These are phyloP conservation scores for Ogataea nonfermentans DNA, from an alignment of 805 yeast genomes.

Conservation along the genomic window DNA sequence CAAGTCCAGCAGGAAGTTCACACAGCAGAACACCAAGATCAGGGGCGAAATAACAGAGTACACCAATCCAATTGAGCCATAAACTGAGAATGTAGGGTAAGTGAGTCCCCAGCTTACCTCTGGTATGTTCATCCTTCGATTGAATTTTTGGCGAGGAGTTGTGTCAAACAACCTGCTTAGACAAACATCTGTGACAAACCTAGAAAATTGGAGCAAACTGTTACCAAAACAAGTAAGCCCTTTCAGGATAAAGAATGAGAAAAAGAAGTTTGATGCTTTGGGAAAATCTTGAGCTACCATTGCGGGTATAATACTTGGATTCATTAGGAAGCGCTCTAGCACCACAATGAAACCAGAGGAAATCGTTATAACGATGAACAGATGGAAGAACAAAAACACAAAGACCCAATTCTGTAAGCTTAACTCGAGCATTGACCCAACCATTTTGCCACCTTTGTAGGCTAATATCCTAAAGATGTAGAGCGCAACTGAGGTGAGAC, in stretches of 20 bases:
- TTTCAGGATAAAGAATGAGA: slow-evolving; percentile 69
- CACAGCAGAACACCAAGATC: slow-evolving; percentile 56
- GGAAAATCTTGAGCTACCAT: slow-evolving; percentile 78
- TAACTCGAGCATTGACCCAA: slow-evolving; percentile 63
- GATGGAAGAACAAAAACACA: slow-evolving; percentile 74
- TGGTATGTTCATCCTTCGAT: slow-evolving; percentile 43
- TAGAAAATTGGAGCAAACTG: slow-evolving; percentile 58
- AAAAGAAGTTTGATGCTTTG: slow-evolving; percentile 82
- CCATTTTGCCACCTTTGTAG: slow-evolving; percentile 53
- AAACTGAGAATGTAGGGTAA: slow-evolving; percentile 73
- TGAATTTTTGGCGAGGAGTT: slow-evolving; percentile 61
- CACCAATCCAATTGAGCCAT: slow-evolving; percentile 75
- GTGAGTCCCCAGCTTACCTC: slow-evolving; percentile 72
- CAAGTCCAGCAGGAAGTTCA: slow-evolving; percentile 56
- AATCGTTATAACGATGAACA: slow-evolving; percentile 79
- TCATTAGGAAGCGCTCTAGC: slow-evolving; percentile 57
- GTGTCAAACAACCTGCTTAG: slow-evolving; percentile 39
- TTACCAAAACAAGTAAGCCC: slow-evolving; percentile 77
- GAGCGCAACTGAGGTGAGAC: slow-evolving; percentile 63
- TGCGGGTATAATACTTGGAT: slow-evolving; percentile 71
- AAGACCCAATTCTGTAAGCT: slow-evolving; percentile 78
- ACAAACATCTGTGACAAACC: slow-evolving; percentile 42
- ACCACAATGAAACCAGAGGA: slow-evolving; percentile 74
- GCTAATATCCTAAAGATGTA: slow-evolving; percentile 54
- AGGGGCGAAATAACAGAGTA: slow-evolving; percentile 80